A percentile compares a stretch with the other conserved stretches of the same genome.
These are phyloP conservation scores for Leucocoprinus sp. DNA, from an alignment of 768 basidiomycete species.

Conservation along the genomic window DNA sequence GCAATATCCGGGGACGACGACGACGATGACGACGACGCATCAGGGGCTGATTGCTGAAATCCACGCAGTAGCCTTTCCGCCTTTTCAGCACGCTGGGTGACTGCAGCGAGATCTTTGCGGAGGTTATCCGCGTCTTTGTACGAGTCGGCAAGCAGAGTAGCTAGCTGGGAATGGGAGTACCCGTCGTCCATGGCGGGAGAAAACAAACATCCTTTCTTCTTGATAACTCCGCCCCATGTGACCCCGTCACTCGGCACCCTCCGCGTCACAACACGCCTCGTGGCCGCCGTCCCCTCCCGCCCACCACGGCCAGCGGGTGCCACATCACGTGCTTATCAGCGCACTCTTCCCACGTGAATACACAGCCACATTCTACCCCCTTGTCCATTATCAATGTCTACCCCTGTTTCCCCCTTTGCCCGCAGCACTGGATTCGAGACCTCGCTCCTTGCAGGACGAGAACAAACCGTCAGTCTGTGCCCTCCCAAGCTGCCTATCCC, in stretches of 20 bases:
- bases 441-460: conserved; percentile 37
- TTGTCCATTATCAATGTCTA: conserved; percentile 20
- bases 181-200: not conserved
- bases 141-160: conserved; percentile 44
- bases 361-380: not conserved
- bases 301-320: no score
- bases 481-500: not conserved
- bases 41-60: conserved; percentile 12
- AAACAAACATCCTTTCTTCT: not conserved
- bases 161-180: conserved; percentile 38
- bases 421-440: conserved; percentile 52
- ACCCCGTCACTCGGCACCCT: conserved; percentile 5
- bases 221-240: conserved; percentile 6
- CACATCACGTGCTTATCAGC: no score
- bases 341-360: no score
- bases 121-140: conserved; percentile 47
- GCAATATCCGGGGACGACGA: conserved; percentile 6
- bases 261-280: conserved; percentile 8
- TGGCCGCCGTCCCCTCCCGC: conserved; percentile 4
- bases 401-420: conserved; percentile 54
- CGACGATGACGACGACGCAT: conserved; percentile 13
- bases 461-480: conserved; percentile 49
- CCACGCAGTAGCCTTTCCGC: conserved; percentile 32
- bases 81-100: conserved; percentile 41
- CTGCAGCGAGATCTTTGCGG: conserved; percentile 35